These are phyloP conservation scores for Cryptosporidium sp. DNA, from an alignment of 169 alveolate species.

Conservation along the genomic window DNA sequence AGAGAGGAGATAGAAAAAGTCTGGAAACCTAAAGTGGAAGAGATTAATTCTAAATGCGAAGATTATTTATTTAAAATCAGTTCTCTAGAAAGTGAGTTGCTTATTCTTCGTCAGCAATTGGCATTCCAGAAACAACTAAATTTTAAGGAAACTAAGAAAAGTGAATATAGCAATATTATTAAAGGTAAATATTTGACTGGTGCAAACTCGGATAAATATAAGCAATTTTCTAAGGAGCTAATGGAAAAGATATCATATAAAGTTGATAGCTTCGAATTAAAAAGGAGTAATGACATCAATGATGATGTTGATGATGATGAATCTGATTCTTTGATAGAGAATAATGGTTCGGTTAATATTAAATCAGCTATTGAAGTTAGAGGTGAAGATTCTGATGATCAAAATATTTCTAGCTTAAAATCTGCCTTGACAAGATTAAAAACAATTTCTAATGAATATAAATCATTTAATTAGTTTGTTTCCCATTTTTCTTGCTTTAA, in stretches of 20 bases:
- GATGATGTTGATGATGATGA: constrained; percentile 16
- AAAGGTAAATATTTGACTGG: not conserved
- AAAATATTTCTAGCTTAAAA: constrained; percentile 15
- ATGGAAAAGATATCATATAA: not conserved
- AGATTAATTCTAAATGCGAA: constrained; percentile 37
- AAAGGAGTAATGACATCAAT: not conserved
- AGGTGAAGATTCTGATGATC: constrained; percentile 30
- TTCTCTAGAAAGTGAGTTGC: constrained; percentile 68
- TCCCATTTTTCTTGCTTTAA: not conserved
- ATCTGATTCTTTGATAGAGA: constrained; percentile 3
- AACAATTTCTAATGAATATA: constrained; percentile 43
- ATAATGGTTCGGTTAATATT: not conserved
- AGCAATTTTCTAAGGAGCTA: not conserved
- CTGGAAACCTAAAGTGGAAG: constrained; percentile 67
- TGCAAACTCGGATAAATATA: not conserved
- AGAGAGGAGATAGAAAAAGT: constrained; percentile 69
- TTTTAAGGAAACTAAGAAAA: constrained; percentile 20
- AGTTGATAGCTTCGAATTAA: not conserved
- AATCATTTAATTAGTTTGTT: not conserved
- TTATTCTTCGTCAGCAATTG: constrained; percentile 63
- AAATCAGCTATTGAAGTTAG: too few species aligned
- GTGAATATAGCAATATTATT: not conserved
- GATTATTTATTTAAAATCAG: constrained; percentile 25
- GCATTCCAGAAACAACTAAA: constrained; percentile 42
- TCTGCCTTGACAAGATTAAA: constrained; percentile 50